Percentiles rank a stretch among this genome's conserved stretches.
Conservation (phyloP, 164 flowering plant genomes). For the Nelumbo lutea region DNA sequence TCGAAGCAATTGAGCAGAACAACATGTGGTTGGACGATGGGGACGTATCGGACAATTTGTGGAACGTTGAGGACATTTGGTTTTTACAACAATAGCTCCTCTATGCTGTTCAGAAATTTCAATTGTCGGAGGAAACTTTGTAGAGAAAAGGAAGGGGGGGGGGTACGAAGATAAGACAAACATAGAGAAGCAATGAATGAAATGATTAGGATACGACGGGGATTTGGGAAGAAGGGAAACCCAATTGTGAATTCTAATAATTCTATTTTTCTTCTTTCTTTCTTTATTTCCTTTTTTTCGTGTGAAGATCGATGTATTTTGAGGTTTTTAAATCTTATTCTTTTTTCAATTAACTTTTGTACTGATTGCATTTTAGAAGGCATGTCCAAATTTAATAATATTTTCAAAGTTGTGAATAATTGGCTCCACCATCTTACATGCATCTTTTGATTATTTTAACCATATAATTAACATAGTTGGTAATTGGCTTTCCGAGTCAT, state of each 20-base stretch:
- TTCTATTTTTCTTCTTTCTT: too few relatives aligned
- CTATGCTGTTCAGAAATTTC: constrained; percentile 11
- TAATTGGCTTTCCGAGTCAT: not conserved
- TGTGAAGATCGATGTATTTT: not conserved
- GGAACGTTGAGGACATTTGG: constrained; percentile 62
- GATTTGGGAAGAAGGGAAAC: too few relatives aligned
- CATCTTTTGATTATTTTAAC: constrained; percentile 15
- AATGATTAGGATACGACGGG: too few relatives aligned
- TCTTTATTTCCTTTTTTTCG: too few relatives aligned
- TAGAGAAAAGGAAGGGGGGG: not conserved
- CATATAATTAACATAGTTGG: not conserved
- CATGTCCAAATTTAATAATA: not conserved
- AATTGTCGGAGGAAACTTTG: not conserved
- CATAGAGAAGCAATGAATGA: not conserved
- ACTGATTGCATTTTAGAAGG: constrained; percentile 17
- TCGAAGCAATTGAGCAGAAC: constrained; percentile 11
- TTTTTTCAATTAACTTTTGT: not conserved
- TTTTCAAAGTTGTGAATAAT: constrained; percentile 22
- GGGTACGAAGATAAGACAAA: not conserved
- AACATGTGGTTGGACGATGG: constrained; percentile 32
- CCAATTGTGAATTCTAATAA: too few relatives aligned
- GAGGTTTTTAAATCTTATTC: not conserved
- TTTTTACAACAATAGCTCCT: constrained; percentile 46
- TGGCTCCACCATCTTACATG: constrained; percentile 33
- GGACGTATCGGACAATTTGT: constrained; percentile 39